Evolutionary conservation across 2,329 filamentous ascomycete species (phyloP).

Genomic region (Aspergillus oerlinghausenensis): DNA sequence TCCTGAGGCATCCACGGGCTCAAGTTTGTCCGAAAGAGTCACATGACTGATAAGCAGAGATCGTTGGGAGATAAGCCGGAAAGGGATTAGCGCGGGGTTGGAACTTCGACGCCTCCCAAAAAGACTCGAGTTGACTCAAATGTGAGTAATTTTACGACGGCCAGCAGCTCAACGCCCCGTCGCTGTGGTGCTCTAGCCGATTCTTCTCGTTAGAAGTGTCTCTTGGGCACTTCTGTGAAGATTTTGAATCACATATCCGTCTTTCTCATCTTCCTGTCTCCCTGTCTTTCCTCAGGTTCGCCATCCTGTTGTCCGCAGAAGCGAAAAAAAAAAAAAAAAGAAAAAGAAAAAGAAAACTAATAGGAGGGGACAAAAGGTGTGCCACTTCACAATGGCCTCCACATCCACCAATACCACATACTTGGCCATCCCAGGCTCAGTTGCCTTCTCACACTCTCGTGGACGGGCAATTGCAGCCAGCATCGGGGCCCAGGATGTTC

Average conservation of each 20-base stretch:
- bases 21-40: constrained; percentile 3
- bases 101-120: constrained; percentile 6
- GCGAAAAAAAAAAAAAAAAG: background rate
- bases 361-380: constrained; percentile 4
- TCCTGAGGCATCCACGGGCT: constrained; percentile 3
- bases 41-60: constrained; percentile 20
- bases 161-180: constrained; percentile 16
- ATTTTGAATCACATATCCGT: constrained; percentile 10
- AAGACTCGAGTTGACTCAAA: constrained; percentile 3
- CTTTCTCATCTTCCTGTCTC: background rate
- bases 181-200: constrained; percentile 15
- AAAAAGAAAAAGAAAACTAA: too few relatives aligned
- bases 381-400: constrained; percentile 29
- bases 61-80: constrained; percentile 19
- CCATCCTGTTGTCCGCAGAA: background rate
- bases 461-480: constrained; percentile 39
- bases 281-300: background rate
- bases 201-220: constrained; percentile 17
- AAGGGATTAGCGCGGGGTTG: constrained; percentile 24
- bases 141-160: constrained; percentile 12
- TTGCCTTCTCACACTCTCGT: constrained; percentile 45
- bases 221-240: constrained; percentile 12
- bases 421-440: constrained; percentile 37
- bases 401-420: constrained; percentile 24
- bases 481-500: constrained; percentile 41